Base-by-base conservation (phyloP, 345 rosid genomes). In the Eucalyptus sideroxylon region DNA sequence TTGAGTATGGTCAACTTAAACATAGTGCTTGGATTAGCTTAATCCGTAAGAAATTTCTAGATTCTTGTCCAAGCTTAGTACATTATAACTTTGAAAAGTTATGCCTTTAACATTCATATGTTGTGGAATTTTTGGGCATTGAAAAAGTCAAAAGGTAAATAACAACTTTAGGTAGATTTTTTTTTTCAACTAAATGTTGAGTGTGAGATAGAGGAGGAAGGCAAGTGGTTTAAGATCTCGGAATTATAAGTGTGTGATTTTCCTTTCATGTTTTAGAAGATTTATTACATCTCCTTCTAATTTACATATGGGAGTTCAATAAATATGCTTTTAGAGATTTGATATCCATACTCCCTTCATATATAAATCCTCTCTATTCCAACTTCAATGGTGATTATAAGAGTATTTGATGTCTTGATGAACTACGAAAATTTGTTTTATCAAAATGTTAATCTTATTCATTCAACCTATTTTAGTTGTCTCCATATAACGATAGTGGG, bases 401-500 rank as follows among this genome's bases (percentile, higher is more conserved):
- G 6, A 31, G 17, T 3, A 67, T 16, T 5, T 16, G 4, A 9
- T 8, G 6, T 31, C 42, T 67, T 0, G 5, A 11, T 34, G 4
- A 16, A 34, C 0, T 16, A 9, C 1, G 24, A 34, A 69, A 2
- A 34, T 4, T 16, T 72, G 6, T 1, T 17, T 11, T 72, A 19
- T 17, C 0, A 2, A 17, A 72, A 34, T 34, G 8, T 17, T 72
- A 34, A 19, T 5, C 4, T 10, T 19, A 19, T 34, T 9, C 2
- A 0, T 17, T 34, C 26, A 34, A 72, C 14, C 14, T 3, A 6
- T 34, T 34, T 34, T 34, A 42, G 3, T 72, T 34, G 14, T 72
- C 7, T 19, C 8, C 8, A 2, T 72, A 34, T 0, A 10, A 0
- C 2, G 8, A 17, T 1, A 0, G 2, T 19, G 2, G 0, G 14